Conservation (phyloP, 176 grass and related monocot species). For the Thinopyrum elongatum region DNA sequence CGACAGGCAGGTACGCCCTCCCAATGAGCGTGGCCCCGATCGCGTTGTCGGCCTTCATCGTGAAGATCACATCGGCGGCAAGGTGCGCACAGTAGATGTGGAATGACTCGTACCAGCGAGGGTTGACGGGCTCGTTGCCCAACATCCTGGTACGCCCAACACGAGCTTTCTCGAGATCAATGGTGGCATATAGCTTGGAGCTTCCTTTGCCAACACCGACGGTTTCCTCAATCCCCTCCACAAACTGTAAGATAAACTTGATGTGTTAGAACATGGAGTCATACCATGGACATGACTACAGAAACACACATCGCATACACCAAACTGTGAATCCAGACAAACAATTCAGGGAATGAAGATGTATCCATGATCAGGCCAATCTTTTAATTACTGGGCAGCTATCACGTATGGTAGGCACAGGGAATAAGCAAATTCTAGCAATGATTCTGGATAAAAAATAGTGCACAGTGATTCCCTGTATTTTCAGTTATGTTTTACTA, state of each 20-base stretch:
- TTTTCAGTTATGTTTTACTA: not conserved
- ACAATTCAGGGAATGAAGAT: not conserved
- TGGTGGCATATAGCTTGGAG: constrained; percentile 56
- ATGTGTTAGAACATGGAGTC: constrained; percentile 8
- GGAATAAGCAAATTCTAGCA: not conserved
- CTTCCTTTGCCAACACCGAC: constrained; percentile 52
- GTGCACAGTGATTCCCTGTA: no score
- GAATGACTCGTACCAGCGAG: constrained; percentile 72
- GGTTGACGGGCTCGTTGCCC: constrained; percentile 34
- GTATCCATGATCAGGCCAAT: not conserved
- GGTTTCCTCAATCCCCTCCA: constrained; percentile 58
- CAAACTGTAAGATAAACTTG: constrained; percentile 27
- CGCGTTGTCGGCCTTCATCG: constrained; percentile 47
- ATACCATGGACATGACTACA: not conserved
- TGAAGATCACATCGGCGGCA: constrained; percentile 69
- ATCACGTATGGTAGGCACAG: not conserved
- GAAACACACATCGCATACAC: not conserved
- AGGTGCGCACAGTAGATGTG: constrained; percentile 71
- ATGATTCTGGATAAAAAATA: not conserved
- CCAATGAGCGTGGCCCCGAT: constrained; percentile 54
- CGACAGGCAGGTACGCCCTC: constrained; percentile 56
- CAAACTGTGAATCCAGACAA: not conserved
- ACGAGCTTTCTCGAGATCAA: constrained; percentile 67
- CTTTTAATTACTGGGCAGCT: not conserved
- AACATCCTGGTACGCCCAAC: constrained; percentile 57